Base-by-base conservation (phyloP, 2,329 filamentous ascomycete species). In the Chaetothyriales sp. region DNA sequence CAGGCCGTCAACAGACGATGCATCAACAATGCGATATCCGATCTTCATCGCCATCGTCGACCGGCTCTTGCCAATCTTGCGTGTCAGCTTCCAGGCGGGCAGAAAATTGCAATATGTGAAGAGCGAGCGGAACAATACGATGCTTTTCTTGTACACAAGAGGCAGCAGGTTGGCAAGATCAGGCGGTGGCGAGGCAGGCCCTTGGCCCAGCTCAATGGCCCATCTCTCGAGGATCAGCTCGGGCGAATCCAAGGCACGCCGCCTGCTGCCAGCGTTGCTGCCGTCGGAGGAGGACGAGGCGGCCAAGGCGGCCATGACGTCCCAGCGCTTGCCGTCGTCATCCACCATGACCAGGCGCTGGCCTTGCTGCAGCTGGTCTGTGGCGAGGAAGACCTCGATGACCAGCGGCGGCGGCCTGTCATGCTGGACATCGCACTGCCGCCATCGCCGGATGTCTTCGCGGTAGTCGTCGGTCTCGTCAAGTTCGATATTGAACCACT, bases 111-210 rank as follows among this genome's bases (percentile, higher is more conserved):
- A 80, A 51, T 86, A 85, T 48, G 86, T 81, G 66, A 86, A 95
- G 46, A 98, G 76, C 1, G 89, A 89, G 54, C 92, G 80, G 69
- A 97, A 95, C 61, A 95, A 81, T 59, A 97, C 85, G 58, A 98
- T 94, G 61, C 86, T 88, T 70, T 94, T 92, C 71, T 98, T 98
- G 76, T 98, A 98, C 53, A 95, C 82, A 49, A 87, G 90, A 13
- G 92, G 89, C 49, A 97, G 72, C 29, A 78, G 73, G 46, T 78
- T 73, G 50, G 69, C 74, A 49, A 81, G 67, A 54, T 81, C 77
- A n/a, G 54, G 45, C 15, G 59, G 56, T 1, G 60, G 51, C 13
- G 56, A 53, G 43, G 71, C 61, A 5, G 73, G 61, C 51, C 86
- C 64, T 59, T 80, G 78, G 64, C 86, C 86, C 52, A 97, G 74